phyloP scores from a whole-genome alignment of 805 yeast genomes.

The Cyberlindnera lachancei region DNA sequence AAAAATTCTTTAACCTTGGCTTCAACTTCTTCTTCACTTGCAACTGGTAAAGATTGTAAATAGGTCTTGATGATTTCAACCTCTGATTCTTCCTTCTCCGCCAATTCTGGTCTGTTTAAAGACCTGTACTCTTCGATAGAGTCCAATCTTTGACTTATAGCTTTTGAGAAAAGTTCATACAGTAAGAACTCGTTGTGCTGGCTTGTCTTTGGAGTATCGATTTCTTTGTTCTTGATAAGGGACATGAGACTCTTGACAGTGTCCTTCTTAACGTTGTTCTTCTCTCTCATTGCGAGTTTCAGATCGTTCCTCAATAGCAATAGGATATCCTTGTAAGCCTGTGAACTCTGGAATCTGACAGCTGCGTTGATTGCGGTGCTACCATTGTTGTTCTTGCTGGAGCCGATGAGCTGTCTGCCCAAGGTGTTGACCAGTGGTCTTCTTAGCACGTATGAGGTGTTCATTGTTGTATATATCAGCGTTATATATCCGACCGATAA shows the following conservation, averaged over 20 bases:
- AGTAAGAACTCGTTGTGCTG: slow-evolving; percentile 29
- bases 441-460: too few species aligned
- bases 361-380: neutral
- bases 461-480: too few species aligned
- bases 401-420: too few species aligned
- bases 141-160: slow-evolving; percentile 42
- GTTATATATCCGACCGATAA: too few species aligned
- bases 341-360: slow-evolving; percentile 25
- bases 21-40: slow-evolving; percentile 38
- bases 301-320: slow-evolving; percentile 33
- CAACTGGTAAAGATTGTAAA: slow-evolving; percentile 36
- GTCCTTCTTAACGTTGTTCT: slow-evolving; percentile 34
- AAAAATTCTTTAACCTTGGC: slow-evolving; percentile 24
- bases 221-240: slow-evolving; percentile 36
- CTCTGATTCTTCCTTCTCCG: slow-evolving; percentile 44
- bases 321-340: slow-evolving; percentile 29
- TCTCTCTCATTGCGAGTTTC: slow-evolving; percentile 40
- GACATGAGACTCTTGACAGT: slow-evolving; percentile 38
- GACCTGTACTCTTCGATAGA: slow-evolving; percentile 39
- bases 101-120: slow-evolving; percentile 44
- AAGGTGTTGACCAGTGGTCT: too few species aligned
- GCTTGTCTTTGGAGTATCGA: slow-evolving; percentile 28
- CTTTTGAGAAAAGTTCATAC: slow-evolving; percentile 31
- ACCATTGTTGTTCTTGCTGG: neutral
- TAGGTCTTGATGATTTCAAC: slow-evolving; percentile 34